These are phyloP conservation scores for Themeda triandra DNA, from an alignment of 176 grass and related monocot species.

Conservation along the genomic window DNA sequence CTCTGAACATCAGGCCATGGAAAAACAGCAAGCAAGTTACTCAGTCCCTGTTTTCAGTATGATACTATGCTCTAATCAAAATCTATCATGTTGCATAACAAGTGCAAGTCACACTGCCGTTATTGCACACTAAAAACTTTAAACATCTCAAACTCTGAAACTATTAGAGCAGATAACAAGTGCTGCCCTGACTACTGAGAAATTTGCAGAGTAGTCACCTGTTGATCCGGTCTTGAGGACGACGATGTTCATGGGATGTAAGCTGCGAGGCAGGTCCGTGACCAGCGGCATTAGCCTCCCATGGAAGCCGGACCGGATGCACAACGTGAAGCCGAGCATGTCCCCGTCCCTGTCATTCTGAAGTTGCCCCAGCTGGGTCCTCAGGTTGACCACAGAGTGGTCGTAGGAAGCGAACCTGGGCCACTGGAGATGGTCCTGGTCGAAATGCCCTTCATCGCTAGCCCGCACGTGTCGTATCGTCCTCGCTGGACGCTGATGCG, in stretches of 20 bases:
- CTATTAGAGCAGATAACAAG: background rate
- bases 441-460: background rate
- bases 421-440: background rate
- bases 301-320: background rate
- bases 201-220: background rate
- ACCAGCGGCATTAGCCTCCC: background rate
- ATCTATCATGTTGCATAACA: no score
- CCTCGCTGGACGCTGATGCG: background rate
- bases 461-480: background rate
- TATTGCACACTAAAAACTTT: background rate
- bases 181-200: background rate
- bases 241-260: background rate
- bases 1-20: background rate
- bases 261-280: background rate
- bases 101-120: no score
- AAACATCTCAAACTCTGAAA: background rate
- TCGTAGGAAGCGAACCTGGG: background rate
- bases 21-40: background rate
- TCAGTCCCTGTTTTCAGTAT: background rate
- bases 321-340: background rate
- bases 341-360: background rate
- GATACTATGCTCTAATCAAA: no score
- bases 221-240: background rate
- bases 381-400: background rate
- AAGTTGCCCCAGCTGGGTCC: background rate